A percentile compares a stretch with the other conserved stretches of the same genome.
Evolutionary conservation across 371 early-diverging fungal genomes (phyloP).

Genomic region (Gilbertella persicaria): DNA sequence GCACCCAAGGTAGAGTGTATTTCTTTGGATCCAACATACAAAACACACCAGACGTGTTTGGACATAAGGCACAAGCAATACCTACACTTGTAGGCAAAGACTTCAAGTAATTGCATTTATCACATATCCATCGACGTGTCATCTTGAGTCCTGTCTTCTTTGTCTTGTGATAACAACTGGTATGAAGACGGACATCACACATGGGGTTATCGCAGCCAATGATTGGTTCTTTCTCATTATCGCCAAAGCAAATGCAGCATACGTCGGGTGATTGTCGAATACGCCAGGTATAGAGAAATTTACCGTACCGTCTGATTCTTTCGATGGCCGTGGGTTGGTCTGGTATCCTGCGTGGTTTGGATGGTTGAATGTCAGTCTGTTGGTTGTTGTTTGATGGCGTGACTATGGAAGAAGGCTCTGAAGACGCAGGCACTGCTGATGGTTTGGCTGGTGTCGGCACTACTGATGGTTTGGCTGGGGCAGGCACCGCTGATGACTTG

Average conservation of each 20-base stretch:
- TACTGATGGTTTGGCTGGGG: no score
- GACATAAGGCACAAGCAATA: slow-evolving; percentile 54
- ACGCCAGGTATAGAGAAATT: not conserved
- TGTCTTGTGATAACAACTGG: slow-evolving; percentile 46
- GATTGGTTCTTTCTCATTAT: slow-evolving; percentile 45
- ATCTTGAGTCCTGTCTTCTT: not conserved
- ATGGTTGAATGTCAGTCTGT: not conserved
- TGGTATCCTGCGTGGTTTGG: not conserved
- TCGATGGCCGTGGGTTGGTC: not conserved
- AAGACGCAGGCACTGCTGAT: no score
- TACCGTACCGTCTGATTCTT: not conserved
- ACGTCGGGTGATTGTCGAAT: slow-evolving; percentile 43
- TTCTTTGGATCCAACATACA: slow-evolving; percentile 36
- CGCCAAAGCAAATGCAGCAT: slow-evolving; percentile 53
- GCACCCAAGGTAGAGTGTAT: slow-evolving; percentile 40
- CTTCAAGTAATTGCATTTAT: slow-evolving; percentile 38
- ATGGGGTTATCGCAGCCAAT: slow-evolving; percentile 53
- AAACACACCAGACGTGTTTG: slow-evolving; percentile 52
- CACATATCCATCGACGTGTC: slow-evolving; percentile 41
- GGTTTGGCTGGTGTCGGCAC: no score
- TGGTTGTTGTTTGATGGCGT: not conserved
- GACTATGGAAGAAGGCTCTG: no score
- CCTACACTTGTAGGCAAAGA: slow-evolving; percentile 30
- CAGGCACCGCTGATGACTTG: no score
- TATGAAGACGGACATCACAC: slow-evolving; percentile 53